These are phyloP conservation scores for Xerocomellus intermedius DNA, from an alignment of 768 basidiomycete species.

Conservation along the genomic window DNA sequence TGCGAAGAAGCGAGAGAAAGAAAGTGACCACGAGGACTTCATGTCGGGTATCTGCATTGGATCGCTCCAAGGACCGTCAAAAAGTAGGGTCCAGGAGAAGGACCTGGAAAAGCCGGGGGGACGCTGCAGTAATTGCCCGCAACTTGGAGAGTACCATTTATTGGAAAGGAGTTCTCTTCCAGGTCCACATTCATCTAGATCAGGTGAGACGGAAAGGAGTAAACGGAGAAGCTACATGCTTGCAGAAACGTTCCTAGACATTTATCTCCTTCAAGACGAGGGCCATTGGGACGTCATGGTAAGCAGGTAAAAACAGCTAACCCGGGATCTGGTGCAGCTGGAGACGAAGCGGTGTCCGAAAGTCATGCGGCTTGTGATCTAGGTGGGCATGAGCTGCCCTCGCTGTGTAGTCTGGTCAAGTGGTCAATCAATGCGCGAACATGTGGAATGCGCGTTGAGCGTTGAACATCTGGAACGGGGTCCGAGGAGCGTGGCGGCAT, in stretches of 20 bases:
- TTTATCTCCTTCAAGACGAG: slow-evolving; percentile 1
- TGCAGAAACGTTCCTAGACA: slow-evolving; percentile 1
- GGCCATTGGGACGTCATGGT: slow-evolving; percentile 3
- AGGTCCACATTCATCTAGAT: background rate
- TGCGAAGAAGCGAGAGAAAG: slow-evolving; percentile 32
- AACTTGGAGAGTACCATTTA: slow-evolving; percentile 8
- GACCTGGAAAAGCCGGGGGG: slow-evolving; percentile 22
- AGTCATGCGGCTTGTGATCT: slow-evolving; percentile 21
- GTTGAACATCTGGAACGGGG: slow-evolving; percentile 30
- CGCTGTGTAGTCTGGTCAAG: slow-evolving; percentile 25
- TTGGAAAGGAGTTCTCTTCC: background rate
- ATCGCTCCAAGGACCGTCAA: slow-evolving; percentile 33
- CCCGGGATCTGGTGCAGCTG: slow-evolving; percentile 9
- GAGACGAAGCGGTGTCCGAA: slow-evolving; percentile 19
- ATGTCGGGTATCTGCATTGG: slow-evolving; percentile 37
- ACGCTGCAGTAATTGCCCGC: slow-evolving; percentile 17
- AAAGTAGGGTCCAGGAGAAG: slow-evolving; percentile 23
- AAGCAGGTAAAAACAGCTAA: slow-evolving; percentile 2
- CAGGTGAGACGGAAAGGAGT: background rate
- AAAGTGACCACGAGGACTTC: slow-evolving; percentile 34
- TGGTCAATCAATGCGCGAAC: slow-evolving; percentile 28
- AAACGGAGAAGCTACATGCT: slow-evolving; percentile 1
- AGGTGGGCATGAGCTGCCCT: slow-evolving; percentile 24
- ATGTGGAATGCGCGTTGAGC: slow-evolving; percentile 36
- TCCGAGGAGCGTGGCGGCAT: slow-evolving; percentile 23